Evolutionary conservation across 495 filamentous ascomycete species (phyloP), one percentile per base, ranked within the genome.

Genomic region (Penicillium chermesinum): DNA sequence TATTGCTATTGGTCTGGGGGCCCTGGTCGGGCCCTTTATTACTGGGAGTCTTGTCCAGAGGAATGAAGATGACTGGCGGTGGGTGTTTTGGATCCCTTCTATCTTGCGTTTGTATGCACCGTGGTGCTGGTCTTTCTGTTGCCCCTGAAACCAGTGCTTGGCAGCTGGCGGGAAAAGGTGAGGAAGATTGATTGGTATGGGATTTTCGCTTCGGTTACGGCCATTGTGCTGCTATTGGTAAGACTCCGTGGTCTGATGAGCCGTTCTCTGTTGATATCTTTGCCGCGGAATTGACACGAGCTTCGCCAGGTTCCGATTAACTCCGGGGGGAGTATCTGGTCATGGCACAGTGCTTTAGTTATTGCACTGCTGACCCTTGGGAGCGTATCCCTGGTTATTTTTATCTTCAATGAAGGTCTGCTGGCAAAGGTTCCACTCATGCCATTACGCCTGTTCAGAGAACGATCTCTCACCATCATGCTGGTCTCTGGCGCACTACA

Each of bases 321-420:
- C 7, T 80, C 77, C 3, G 79, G 77, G 10, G 79, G 81, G 0
- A 70, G 67, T 12, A 75, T 73, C 40, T 82, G 79, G 46, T 53
- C 69, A 9, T 83, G 80, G 80, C 44, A 71, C 40, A 79, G 76
- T 1, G 62, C 74, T 0, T 66, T 82, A 57, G 70, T 82, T 5
- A 81, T 85, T 35, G 68, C 71, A 19, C 79, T 83, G 72, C 63
- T 85, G 19, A 54, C 58, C 1, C 62, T 82, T 16, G 75, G 79
- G 10, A 54, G 50, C 4, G 55, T 69, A 16, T 67, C 63, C 0
- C 50, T 73, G 22, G 38, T 75, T 13, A 44, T 62, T 0, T 83
- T 81, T 54, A 48, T 78, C 32, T 40, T 79, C 7, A 65, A 74
- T n/a, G 76, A 83, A 48, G 77, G 73, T 69, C 74, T 70, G 48